Evolutionary conservation across 345 rosid species (phyloP), one percentile per base, ranked within the genome.

Genomic region (Syzygium grande): DNA sequence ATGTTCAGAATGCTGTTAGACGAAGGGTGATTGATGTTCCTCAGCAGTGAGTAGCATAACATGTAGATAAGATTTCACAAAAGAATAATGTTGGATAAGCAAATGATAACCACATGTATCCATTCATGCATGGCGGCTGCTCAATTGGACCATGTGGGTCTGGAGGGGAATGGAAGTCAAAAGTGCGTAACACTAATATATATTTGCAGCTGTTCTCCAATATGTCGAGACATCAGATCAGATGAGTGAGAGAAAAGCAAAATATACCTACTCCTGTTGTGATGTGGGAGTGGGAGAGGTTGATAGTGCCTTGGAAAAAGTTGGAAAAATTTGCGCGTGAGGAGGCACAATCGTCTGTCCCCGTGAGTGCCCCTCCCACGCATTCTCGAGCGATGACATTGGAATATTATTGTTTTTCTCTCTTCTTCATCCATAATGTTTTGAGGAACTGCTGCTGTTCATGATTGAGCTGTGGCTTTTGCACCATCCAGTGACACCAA

Each of bases 121-220:
- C 63, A 85, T 85, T 54, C 25, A 54, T 54, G 43, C 58, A 25
- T 53, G 86, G 80, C 14, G 49, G 14, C 80, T 0, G 80, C 80
- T 73, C 49, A 49, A 23, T 73, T 73, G 80, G 49, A 19, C 80
- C 49, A 38, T 73, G 83, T 73, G 83, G 83, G 83, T 38, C 27
- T 73, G 49, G 23, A 68, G 49, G 49, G 41, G 46, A 73, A 46
- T 19, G 49, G 4, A 43, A 43, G 46, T 43, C 46, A 43, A 41
- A 73, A 34, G 83, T 38, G 83, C 83, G 41, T 38, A 22, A 19
- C 83, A 22, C 25, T 6, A 3, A 21, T 41, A 2, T 19, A 52
- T 3, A 17, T 34, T 85, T 85, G 86, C 86, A 85, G 86, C 86
- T 85, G 65, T 85, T 54, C 52, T 85, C 86, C 86, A 85, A 30